phyloP scores from a whole-genome alignment of 441 rosid species.

The Pelargonium cotyledonis region DNA sequence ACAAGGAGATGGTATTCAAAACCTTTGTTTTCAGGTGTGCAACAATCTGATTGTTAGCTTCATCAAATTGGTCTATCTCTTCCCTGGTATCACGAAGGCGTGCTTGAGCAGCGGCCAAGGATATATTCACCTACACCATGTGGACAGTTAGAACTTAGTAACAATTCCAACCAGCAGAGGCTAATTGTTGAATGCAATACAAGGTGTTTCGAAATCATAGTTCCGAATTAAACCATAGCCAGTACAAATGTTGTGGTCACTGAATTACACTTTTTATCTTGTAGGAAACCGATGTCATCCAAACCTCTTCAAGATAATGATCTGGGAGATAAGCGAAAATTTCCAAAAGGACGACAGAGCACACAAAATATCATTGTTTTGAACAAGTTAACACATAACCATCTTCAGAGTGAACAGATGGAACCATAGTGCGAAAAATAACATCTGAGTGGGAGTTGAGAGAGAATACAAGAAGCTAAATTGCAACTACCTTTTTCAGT shows the following conservation, averaged over 20 bases:
- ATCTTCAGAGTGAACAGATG: no score
- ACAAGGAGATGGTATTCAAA: constrained; percentile 16
- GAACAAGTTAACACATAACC: not conserved
- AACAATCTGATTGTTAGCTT: constrained; percentile 88
- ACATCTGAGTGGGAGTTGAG: not conserved
- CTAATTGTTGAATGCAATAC: not conserved
- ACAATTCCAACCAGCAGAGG: constrained; percentile 17
- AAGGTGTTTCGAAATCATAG: not conserved
- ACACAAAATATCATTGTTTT: not conserved
- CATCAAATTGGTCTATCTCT: constrained; percentile 93
- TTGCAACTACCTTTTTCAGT: constrained; percentile 56
- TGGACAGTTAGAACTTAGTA: constrained; percentile 2
- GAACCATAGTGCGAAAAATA: no score
- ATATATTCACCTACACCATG: constrained; percentile 62
- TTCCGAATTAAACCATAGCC: not conserved
- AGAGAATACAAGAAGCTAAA: not conserved
- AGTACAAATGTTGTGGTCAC: not conserved
- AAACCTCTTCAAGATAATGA: not conserved
- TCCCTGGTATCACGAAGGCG: constrained; percentile 77
- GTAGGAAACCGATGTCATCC: not conserved
- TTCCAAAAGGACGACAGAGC: not conserved
- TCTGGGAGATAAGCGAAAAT: not conserved
- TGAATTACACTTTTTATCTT: not conserved
- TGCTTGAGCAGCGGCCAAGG: constrained; percentile 89
- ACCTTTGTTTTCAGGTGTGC: constrained; percentile 90